phyloP scores from a whole-genome alignment of 768 basidiomycete genomes.

The Thelephora aurantiotincta region DNA sequence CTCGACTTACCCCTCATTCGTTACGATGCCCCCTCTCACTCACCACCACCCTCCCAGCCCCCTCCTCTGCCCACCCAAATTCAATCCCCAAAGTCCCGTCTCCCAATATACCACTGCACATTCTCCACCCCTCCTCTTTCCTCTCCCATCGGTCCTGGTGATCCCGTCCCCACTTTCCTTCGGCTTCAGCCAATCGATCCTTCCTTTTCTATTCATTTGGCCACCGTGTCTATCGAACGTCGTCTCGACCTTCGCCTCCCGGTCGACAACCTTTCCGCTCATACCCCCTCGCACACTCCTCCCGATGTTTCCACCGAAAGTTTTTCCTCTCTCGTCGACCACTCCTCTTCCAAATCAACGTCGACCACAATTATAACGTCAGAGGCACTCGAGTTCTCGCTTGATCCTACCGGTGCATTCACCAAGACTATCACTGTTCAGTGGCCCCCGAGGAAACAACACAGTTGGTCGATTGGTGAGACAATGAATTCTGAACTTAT shows the following conservation, averaged over 20 bases:
- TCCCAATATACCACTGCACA: constrained; percentile 44
- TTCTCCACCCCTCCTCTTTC: constrained; percentile 31
- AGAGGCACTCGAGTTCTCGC: constrained; percentile 33
- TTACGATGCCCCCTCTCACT: constrained; percentile 40
- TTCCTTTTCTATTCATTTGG: constrained; percentile 43
- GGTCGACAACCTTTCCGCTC: constrained; percentile 4
- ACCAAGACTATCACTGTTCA: constrained; percentile 52
- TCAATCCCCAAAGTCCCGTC: constrained; percentile 38
- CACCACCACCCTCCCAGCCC: constrained; percentile 4
- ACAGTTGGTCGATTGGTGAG: constrained; percentile 72
- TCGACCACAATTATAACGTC: constrained; percentile 40
- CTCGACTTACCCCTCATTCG: constrained; percentile 63
- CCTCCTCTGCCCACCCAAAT: constrained; percentile 23
- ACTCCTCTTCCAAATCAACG: constrained; percentile 22
- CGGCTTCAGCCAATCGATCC: constrained; percentile 45
- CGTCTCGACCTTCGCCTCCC: constrained; percentile 40
- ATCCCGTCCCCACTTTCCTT: constrained; percentile 55
- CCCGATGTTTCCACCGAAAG: not conserved
- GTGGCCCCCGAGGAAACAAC: constrained; percentile 58
- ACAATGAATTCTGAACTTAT: constrained; percentile 52
- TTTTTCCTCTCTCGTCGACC: constrained; percentile 1
- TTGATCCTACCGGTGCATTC: constrained; percentile 44
- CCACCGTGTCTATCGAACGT: constrained; percentile 54
- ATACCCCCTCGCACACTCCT: constrained; percentile 4
- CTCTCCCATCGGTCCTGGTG: constrained; percentile 53